Conservation (phyloP, 768 basidiomycete species). For the Leccinum longicurvipes region DNA sequence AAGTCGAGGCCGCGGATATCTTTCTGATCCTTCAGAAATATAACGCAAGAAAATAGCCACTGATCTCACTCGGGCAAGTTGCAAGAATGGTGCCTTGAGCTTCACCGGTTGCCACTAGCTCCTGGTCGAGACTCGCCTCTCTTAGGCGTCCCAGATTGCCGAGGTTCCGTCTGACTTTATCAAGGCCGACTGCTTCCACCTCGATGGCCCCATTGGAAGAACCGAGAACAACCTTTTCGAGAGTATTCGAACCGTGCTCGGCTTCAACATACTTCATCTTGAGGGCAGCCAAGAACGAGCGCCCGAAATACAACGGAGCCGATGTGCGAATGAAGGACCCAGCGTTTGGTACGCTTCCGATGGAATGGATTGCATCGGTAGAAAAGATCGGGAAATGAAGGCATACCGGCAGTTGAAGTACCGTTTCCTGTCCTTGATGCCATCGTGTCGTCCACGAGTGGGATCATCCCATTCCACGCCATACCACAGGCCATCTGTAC, state of each 20-base stretch:
- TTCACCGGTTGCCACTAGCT: conserved; percentile 54
- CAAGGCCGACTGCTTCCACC: conserved; percentile 82
- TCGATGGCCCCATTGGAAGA: conserved; percentile 80
- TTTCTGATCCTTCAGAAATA: conserved; percentile 31
- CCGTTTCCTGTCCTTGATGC: conserved; percentile 66
- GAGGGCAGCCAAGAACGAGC: conserved; percentile 73
- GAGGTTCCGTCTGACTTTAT: conserved; percentile 72
- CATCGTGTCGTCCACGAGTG: conserved; percentile 82
- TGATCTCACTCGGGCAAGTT: conserved; percentile 64
- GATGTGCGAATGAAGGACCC: conserved; percentile 82
- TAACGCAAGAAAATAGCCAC: conserved; percentile 5
- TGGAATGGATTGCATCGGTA: conserved; percentile 6
- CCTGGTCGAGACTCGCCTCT: conserved; percentile 77
- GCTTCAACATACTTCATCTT: conserved; percentile 73
- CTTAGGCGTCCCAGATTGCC: conserved; percentile 62
- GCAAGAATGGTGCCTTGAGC: conserved; percentile 47
- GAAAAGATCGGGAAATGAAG: conserved; percentile 8
- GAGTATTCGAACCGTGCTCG: conserved; percentile 46
- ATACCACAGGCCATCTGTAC: conserved; percentile 74
- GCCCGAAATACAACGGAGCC: conserved; percentile 53
- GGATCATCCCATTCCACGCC: conserved; percentile 98
- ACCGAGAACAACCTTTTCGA: conserved; percentile 69
- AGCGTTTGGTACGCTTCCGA: conserved; percentile 51
- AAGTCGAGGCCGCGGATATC: conserved; percentile 80
- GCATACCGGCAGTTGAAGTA: conserved; percentile 79